Percentiles rank a stretch among this genome's conserved stretches.
phyloP scores from a whole-genome alignment of 129 eudicot genomes.

The Lactuca saligna region DNA sequence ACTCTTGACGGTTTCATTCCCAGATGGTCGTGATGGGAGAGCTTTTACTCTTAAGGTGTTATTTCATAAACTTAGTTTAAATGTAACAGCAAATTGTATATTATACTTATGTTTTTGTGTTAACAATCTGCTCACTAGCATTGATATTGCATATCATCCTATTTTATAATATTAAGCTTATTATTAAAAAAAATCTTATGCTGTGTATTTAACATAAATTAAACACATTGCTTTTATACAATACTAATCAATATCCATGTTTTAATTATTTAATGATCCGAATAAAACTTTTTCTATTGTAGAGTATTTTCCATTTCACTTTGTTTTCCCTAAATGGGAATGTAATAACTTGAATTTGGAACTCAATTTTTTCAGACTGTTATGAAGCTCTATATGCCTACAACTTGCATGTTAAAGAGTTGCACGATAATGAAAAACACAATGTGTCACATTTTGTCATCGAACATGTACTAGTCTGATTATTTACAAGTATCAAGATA shows the following conservation, averaged over 20 bases:
- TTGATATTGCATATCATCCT: not conserved
- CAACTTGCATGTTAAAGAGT: slow-evolving; percentile 7
- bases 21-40: slow-evolving; percentile 95
- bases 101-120: slow-evolving; percentile 10
- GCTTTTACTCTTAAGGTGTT: slow-evolving; percentile 90
- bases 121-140: not conserved
- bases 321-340: not conserved
- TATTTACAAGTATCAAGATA: not conserved
- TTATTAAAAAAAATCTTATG: not conserved
- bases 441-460: slow-evolving; percentile 15
- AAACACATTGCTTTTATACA: not conserved
- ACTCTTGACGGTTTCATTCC: slow-evolving; percentile 77
- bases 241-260: too few relatives aligned
- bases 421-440: slow-evolving; percentile 17
- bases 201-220: not conserved
- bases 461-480: slow-evolving; percentile 1
- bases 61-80: not conserved
- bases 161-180: slow-evolving; percentile 13
- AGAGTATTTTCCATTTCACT: not conserved
- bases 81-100: not conserved
- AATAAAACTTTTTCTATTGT: too few relatives aligned
- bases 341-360: not conserved
- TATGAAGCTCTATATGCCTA: not conserved
- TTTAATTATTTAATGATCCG: too few relatives aligned
- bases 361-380: not conserved